These are phyloP conservation scores for Telopea speciosissima DNA, from an alignment of 177 flowering plant species.

Conservation along the genomic window DNA sequence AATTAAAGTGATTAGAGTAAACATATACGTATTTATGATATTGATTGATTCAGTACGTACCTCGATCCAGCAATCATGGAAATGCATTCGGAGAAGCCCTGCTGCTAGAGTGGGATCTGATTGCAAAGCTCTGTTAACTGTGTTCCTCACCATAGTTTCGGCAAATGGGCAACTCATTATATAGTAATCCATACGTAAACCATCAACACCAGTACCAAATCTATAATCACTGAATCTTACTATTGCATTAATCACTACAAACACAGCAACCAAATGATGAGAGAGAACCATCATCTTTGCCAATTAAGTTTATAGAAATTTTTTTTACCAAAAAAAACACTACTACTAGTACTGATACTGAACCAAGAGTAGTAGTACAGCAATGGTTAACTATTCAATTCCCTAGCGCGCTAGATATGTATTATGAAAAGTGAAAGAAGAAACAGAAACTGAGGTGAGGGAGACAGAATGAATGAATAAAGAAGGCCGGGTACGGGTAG, in stretches of 20 bases:
- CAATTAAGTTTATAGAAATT: neutral
- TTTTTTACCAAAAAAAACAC: too few species aligned
- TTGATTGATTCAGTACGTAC: constrained; percentile 22
- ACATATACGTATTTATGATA: too few species aligned
- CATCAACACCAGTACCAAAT: constrained; percentile 29
- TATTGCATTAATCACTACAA: constrained; percentile 11
- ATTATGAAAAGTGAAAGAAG: neutral
- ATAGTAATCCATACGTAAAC: constrained; percentile 62
- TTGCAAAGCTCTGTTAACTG: constrained; percentile 50
- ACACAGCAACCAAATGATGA: constrained; percentile 6
- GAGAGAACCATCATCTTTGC: constrained; percentile 12
- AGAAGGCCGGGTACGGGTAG: neutral
- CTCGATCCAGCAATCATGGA: constrained; percentile 87
- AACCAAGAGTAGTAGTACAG: neutral
- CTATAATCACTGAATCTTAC: constrained; percentile 21
- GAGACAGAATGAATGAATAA: neutral
- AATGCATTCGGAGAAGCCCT: constrained; percentile 78
- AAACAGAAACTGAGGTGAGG: neutral
- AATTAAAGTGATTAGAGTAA: too few species aligned
- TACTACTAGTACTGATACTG: too few species aligned
- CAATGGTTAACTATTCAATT: neutral
- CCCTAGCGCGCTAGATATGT: neutral
- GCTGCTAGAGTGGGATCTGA: constrained; percentile 79
- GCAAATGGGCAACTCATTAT: constrained; percentile 56
- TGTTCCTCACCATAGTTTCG: constrained; percentile 47